Conservation (phyloP, 2,329 filamentous ascomycete genomes). For the Dichotomopilus funicola region DNA sequence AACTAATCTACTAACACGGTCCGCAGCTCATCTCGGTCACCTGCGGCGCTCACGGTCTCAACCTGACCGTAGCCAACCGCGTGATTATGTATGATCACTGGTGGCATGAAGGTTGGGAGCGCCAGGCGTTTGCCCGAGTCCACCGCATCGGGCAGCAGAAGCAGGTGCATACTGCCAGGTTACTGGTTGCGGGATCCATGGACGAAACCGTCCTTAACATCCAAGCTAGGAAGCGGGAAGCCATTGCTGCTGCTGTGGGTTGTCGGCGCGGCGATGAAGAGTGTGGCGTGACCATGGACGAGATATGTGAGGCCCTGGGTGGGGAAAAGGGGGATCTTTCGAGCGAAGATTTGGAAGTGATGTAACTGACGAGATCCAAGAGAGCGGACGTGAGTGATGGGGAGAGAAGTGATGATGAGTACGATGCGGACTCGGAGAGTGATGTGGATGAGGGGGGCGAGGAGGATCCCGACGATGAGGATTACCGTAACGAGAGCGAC, state of each 20-base stretch:
- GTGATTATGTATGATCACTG: constrained; percentile 15
- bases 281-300: too few relatives aligned
- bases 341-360: too few relatives aligned
- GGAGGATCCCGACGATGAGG: neutral
- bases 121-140: constrained; percentile 15
- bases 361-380: too few relatives aligned
- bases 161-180: constrained; percentile 8
- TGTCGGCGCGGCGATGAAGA: neutral
- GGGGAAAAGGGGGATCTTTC: neutral
- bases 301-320: neutral
- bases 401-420: neutral
- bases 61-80: constrained; percentile 15
- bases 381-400: neutral
- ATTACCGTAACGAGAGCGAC: neutral
- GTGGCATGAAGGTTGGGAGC: constrained; percentile 13
- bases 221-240: constrained; percentile 6
- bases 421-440: neutral
- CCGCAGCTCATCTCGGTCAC: constrained; percentile 9
- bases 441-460: neutral
- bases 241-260: neutral
- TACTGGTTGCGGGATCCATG: constrained; percentile 3
- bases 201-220: constrained; percentile 10
- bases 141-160: constrained; percentile 17
- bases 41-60: constrained; percentile 13
- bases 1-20: neutral